Evolutionary conservation across 2,329 filamentous ascomycete species (phyloP).

Genomic region (Ciborinia camelliae): DNA sequence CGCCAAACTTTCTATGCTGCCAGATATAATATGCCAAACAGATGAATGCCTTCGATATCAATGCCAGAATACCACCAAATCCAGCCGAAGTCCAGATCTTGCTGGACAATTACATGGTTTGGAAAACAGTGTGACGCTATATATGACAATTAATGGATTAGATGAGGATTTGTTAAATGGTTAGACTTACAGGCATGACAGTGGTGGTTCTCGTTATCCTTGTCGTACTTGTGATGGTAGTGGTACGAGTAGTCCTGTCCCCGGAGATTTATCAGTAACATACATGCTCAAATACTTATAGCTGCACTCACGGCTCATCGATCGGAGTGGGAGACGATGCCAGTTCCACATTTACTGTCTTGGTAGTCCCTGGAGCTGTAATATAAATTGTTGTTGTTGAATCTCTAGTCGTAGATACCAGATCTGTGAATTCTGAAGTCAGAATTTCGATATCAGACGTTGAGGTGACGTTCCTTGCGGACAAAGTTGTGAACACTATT

Average conservation of each 20-base stretch:
- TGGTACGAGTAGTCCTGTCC: neutral
- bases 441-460: neutral
- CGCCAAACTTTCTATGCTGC: too few relatives aligned
- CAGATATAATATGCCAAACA: neutral
- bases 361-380: neutral
- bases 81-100: neutral
- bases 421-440: neutral
- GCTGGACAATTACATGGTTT: neutral
- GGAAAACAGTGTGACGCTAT: neutral
- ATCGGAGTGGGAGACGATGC: neutral
- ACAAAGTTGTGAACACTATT: slow-evolving; percentile 13
- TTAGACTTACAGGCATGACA: neutral
- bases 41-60: neutral
- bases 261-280: neutral
- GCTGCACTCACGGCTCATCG: neutral
- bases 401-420: neutral
- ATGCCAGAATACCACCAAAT: neutral
- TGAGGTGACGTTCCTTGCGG: slow-evolving; percentile 1
- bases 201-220: slow-evolving; percentile 2
- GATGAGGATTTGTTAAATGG: neutral
- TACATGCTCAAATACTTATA: neutral
- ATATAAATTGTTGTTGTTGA: slow-evolving; percentile 8
- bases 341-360: neutral
- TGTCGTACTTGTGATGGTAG: slow-evolving; percentile 5
- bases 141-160: neutral